Base-by-base conservation (phyloP, 2,329 filamentous ascomycete species). In the Cryphonectria nitschkei region DNA sequence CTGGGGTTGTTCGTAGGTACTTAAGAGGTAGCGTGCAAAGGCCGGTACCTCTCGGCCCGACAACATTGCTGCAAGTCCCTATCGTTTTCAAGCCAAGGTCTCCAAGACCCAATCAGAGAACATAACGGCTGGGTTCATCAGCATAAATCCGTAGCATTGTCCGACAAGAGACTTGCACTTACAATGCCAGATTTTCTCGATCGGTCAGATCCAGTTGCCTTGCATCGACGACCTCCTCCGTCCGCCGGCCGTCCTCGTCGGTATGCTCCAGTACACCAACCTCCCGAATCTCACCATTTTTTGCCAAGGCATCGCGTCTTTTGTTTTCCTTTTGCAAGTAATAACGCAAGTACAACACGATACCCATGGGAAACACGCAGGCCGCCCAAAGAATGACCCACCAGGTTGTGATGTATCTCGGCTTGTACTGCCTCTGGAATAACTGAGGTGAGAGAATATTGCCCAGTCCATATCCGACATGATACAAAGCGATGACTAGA, bases 241-340 rank as follows among this genome's bases (percentile, higher is more conserved):
- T 75, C 65, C 74, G 76, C 3, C 74, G 74, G 5, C 79, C 79
- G 37, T 77, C 76, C 50, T 74, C 76, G 22, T 77, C 76, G 46
- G 73, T 73, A 60, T 74, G 73, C 50, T 77, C 78, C 22, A 79
- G 75, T 9, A 79, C 72, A 0, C 78, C 78, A 68, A 75, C 74
- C 67, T 75, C 75, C 39, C 72, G 71, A 11, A 77, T 74, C 26
- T 71, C 70, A 37, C 70, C 75, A 41, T 39, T 61, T 26, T 74
- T 67, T 26, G 74, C 73, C 3, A 79, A 73, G 6, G 66, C 67
- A 64, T 84, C 81, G 2, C 82, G 77, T 41, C 79, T 79, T 69
- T 76, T 79, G 65, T 84, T 84, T 64, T 83, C 79, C 50, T 76
- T 77, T 19, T 75, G 78, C n/a, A 84, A 72, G 68, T 83, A 82